A percentile compares a stretch with the other conserved stretches of the same genome.
Conservation (phyloP, 805 yeast genomes). For the Metschnikowia continentalis region DNA sequence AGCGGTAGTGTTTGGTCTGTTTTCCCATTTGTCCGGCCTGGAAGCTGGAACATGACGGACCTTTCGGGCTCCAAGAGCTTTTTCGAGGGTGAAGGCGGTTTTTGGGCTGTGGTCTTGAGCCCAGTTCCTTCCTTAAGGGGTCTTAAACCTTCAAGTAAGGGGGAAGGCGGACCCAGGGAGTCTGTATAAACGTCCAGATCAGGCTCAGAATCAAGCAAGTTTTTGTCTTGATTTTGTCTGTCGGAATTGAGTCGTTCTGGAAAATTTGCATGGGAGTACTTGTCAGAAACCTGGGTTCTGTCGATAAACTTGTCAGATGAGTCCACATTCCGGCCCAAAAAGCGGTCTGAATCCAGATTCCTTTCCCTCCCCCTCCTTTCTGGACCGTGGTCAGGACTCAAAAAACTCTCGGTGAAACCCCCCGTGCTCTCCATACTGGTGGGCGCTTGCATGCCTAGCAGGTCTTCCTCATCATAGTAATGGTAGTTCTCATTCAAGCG, state of each 20-base stretch:
- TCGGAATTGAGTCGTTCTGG: neutral
- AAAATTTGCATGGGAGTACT: neutral
- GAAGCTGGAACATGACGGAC: constrained; percentile 12
- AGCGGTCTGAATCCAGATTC: neutral
- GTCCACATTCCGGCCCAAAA: neutral
- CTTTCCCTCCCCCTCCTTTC: too few species aligned
- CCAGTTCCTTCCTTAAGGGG: neutral
- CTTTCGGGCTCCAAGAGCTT: constrained; percentile 2
- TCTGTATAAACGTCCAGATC: constrained; percentile 31
- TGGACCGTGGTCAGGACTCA: neutral
- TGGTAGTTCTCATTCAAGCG: constrained; percentile 37
- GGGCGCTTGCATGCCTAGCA: constrained; percentile 5
- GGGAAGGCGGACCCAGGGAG: constrained; percentile 19
- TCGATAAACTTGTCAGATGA: neutral
- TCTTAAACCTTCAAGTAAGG: constrained; percentile 6
- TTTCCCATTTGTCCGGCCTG: neutral
- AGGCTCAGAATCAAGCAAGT: constrained; percentile 30
- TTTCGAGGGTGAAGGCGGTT: neutral
- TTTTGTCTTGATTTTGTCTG: constrained; percentile 9
- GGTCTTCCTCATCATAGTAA: constrained; percentile 33
- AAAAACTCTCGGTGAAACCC: neutral
- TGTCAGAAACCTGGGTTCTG: neutral
- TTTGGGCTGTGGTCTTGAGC: neutral
- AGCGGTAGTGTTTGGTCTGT: constrained; percentile 4
- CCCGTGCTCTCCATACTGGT: neutral